phyloP scores from a whole-genome alignment of 106 monocot genomes.

The Narthecium ossifragum region DNA sequence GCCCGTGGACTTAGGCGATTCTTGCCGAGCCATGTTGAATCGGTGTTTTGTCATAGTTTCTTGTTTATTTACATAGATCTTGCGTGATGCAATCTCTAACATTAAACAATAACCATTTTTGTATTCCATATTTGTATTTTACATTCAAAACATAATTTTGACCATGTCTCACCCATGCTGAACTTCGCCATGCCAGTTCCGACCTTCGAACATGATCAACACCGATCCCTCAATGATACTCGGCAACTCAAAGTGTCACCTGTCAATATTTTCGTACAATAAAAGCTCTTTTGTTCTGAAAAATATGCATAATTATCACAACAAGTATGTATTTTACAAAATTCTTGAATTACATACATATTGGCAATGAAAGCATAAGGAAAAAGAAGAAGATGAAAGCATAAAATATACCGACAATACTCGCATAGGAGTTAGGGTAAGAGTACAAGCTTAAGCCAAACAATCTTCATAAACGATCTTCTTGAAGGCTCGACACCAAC shows the following conservation, averaged over 20 bases:
- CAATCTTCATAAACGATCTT: conserved; percentile 53
- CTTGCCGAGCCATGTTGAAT: too few species aligned
- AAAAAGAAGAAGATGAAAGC: too few species aligned
- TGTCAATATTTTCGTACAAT: conserved; percentile 6
- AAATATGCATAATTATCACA: too few species aligned
- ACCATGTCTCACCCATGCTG: conserved; percentile 43
- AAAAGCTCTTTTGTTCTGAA: too few species aligned
- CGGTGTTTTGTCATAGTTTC: too few species aligned
- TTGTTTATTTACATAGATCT: too few species aligned
- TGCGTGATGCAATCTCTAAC: too few species aligned
- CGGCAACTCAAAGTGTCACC: conserved; percentile 64
- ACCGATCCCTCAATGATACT: conserved; percentile 56
- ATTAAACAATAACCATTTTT: not conserved
- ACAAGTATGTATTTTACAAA: not conserved
- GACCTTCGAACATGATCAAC: conserved; percentile 58
- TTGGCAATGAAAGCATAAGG: conserved; percentile 53
- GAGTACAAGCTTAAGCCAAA: conserved; percentile 54
- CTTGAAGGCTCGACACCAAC: conserved; percentile 76
- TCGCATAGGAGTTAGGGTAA: conserved; percentile 66
- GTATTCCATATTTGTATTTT: not conserved
- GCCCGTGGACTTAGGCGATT: too few species aligned
- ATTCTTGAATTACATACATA: conserved; percentile 24
- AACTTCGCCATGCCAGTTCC: conserved; percentile 84
- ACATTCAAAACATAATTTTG: not conserved
- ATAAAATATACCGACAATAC: conserved; percentile 51